Base-by-base conservation (phyloP, 306 rosid species). In the Arachis stenosperma region DNA sequence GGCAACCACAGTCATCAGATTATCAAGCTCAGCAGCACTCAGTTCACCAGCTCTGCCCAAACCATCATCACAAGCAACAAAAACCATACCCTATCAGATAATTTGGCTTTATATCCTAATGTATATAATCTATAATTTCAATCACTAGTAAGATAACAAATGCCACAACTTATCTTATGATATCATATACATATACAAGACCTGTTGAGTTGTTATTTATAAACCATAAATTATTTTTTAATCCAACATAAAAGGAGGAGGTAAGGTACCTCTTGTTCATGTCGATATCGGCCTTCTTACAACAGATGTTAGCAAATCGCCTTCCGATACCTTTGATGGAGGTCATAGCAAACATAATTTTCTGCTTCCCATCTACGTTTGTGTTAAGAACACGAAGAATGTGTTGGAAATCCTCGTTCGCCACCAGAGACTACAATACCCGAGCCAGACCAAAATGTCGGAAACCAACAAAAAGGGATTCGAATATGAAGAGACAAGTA, bases 301-400 rank as follows among this genome's bases (percentile, higher is more conserved):
- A 85, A 30, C 5, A 36, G 13, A 85, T 79, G 81, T 85, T 85
- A 9, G 86, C 81, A 12, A 85, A 79, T 66, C 89, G 33, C 17
- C 89, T 62, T 0, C 84, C 89, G 41, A 85, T 82, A 85, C 88
- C 88, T 61, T 85, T 85, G 76, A 85, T 85, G 6, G 88, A 85
- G 54, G 88, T 85, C 3, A 85, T 59, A 0, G 88, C 88, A n/a
- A 82, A 85, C 84, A 75, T 76, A 0, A 85, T 85, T 73, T 82
- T 85, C 82, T 81, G 88, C 80, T 81, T 85, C n/a, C 88, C 88
- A 65, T 85, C 88, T 0, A 85, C 88, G 66, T 81, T 85, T 0
- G 88, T 81, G 75, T 85, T 85, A 72, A 85, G 82, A 61, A 85
- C 86, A 81, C 88, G 88, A 46, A 85, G 70, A 46, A 85, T 85